A percentile compares a stretch with the other conserved stretches of the same genome.
These are phyloP conservation scores for Madurella fahalii DNA, from an alignment of 2,329 filamentous ascomycete genomes.

Conservation along the genomic window DNA sequence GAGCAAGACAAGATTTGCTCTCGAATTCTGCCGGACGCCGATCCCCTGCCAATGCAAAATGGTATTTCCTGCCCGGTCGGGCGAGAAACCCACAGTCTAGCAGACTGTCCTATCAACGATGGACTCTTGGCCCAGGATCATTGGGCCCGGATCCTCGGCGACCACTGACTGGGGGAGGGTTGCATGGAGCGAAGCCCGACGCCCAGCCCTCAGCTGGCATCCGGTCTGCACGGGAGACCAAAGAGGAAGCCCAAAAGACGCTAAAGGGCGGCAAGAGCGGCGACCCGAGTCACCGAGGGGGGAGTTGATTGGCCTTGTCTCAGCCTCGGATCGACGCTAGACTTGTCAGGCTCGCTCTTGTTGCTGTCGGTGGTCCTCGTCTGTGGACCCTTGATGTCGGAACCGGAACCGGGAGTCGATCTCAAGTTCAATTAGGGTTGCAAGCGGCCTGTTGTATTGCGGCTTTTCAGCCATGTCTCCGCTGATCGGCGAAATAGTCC, in stretches of 20 bases:
- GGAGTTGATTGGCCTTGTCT: slow-evolving; percentile 13
- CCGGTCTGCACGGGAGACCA: slow-evolving; percentile 14
- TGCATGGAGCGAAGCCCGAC: not conserved
- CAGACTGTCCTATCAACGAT: slow-evolving; percentile 1
- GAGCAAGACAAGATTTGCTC: not conserved
- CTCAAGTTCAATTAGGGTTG: not conserved
- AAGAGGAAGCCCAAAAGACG: slow-evolving; percentile 3
- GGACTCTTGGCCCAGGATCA: too few species aligned
- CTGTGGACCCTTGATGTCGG: not conserved
- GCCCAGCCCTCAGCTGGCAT: slow-evolving; percentile 20
- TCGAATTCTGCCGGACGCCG: not conserved
- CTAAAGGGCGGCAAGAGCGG: slow-evolving; percentile 11
- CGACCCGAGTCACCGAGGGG: not conserved
- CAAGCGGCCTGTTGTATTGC: too few species aligned
- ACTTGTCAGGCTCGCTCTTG: not conserved
- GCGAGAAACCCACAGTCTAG: not conserved
- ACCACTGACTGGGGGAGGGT: not conserved
- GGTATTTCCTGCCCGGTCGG: not conserved
- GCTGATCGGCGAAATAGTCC: not conserved
- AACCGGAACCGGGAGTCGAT: not conserved
- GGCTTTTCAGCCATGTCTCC: not conserved
- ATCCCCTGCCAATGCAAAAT: not conserved
- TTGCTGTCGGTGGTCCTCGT: too few species aligned
- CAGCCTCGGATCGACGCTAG: slow-evolving; percentile 12
- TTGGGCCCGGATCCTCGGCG: slow-evolving; percentile 3